Evolutionary conservation across 306 rosid genomes (phyloP).

Genomic region (Macrotyloma uniflorum): DNA sequence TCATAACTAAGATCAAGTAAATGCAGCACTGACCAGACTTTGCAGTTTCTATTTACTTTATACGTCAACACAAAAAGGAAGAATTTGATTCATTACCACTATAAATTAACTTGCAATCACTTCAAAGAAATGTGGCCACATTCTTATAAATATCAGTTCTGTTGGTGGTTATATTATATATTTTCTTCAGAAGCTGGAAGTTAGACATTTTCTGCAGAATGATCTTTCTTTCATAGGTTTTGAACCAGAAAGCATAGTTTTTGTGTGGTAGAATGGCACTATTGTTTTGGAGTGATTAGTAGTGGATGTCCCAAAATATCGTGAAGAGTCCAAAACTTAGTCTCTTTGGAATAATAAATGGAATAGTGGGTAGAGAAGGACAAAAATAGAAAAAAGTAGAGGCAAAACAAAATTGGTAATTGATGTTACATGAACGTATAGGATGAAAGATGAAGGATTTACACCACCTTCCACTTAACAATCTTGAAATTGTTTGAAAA

Average conservation of each 20-base stretch:
- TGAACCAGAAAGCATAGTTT: background rate
- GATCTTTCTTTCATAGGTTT: too few relatives aligned
- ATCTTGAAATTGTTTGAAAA: background rate
- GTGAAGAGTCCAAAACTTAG: background rate
- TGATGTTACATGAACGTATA: background rate
- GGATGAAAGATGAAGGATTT: background rate
- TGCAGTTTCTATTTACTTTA: too few relatives aligned
- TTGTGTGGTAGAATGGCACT: background rate
- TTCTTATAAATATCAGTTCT: too few relatives aligned
- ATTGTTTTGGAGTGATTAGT: background rate
- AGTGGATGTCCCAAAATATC: background rate
- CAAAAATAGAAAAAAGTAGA: background rate
- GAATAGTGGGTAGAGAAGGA: background rate
- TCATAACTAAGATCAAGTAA: too few relatives aligned
- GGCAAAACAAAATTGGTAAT: background rate
- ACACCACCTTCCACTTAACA: background rate
- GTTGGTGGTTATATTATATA: too few relatives aligned
- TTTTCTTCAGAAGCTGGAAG: too few relatives aligned
- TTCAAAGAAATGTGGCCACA: too few relatives aligned
- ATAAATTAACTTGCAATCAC: too few relatives aligned
- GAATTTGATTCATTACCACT: too few relatives aligned
- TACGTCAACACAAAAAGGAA: too few relatives aligned
- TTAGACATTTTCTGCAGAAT: too few relatives aligned
- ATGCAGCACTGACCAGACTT: too few relatives aligned
- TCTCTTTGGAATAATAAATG: background rate